These are phyloP conservation scores for Colletotrichum sp. DNA, from an alignment of 2,329 filamentous ascomycete genomes.

Conservation along the genomic window DNA sequence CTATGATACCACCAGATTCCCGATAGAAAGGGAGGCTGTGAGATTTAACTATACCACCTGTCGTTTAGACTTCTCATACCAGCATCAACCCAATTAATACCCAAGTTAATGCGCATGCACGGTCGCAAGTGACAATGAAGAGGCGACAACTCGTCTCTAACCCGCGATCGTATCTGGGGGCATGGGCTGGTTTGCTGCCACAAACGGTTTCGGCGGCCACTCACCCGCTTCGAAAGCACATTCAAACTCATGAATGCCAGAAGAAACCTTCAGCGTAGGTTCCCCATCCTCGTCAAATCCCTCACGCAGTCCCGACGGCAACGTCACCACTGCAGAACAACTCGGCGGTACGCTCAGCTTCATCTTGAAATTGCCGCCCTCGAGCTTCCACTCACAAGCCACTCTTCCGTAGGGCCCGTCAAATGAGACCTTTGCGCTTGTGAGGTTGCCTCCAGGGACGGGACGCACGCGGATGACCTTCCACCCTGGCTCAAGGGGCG, in stretches of 20 bases:
- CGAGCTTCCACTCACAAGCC: background rate
- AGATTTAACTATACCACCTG: background rate
- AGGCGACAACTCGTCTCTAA: background rate
- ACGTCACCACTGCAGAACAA: background rate
- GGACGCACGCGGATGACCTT: slow-evolving; percentile 7
- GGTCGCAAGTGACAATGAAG: background rate
- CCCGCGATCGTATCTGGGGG: background rate
- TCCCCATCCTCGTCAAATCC: background rate
- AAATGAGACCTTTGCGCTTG: slow-evolving; percentile 7
- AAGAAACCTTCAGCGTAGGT: background rate
- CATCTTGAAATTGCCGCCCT: background rate
- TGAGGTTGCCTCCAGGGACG: slow-evolving; percentile 14
- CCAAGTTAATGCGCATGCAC: background rate
- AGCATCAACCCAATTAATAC: background rate
- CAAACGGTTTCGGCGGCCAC: slow-evolving; percentile 1
- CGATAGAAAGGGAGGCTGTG: background rate
- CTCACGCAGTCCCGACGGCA: background rate
- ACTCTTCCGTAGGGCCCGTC: slow-evolving; percentile 8
- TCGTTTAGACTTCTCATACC: background rate
- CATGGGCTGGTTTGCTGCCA: slow-evolving; percentile 1
- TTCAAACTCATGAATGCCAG: slow-evolving; percentile 6
- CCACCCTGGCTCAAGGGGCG: slow-evolving; percentile 27
- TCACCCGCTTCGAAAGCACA: slow-evolving; percentile 1
- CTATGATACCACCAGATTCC: background rate
- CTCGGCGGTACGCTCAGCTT: slow-evolving; percentile 1